Evolutionary conservation across 305 asterid species (phyloP).

Genomic region (Striga hermonthica): DNA sequence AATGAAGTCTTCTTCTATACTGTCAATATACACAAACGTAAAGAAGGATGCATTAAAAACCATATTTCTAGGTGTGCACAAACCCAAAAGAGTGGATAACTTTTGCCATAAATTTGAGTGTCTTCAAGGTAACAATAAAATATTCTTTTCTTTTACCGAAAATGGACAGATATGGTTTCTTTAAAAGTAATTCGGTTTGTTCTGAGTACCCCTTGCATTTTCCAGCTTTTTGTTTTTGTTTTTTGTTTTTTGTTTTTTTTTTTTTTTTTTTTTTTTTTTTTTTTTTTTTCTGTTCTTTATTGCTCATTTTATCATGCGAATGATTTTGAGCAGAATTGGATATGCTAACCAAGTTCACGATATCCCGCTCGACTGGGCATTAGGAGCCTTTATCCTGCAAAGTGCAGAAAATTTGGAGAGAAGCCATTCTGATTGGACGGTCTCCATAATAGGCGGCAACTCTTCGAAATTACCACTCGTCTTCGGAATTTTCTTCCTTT

Average conservation of each 20-base stretch:
- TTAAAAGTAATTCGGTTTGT: background rate
- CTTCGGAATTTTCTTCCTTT: slow-evolving; percentile 42
- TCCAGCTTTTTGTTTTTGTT: background rate
- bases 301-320: slow-evolving; percentile 7
- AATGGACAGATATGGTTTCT: background rate
- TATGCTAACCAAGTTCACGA: slow-evolving; percentile 69
- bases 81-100: no score
- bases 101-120: no score
- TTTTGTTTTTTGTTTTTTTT: background rate
- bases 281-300: no score
- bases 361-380: slow-evolving; percentile 92
- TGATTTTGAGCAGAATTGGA: slow-evolving; percentile 59
- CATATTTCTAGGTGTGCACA: no score
- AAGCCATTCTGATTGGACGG: slow-evolving; percentile 44
- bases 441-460: slow-evolving; percentile 37
- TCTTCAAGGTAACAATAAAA: no score
- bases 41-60: no score
- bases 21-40: no score
- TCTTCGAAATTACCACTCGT: slow-evolving; percentile 43
- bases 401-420: slow-evolving; percentile 40
- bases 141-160: no score
- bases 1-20: no score
- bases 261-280: background rate
- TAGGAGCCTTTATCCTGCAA: slow-evolving; percentile 90
- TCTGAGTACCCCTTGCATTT: background rate